Evolutionary conservation across 1,139 yeast genomes (phyloP), one percentile per base, ranked within the genome.

Genomic region (Pichiaceae sp.): DNA sequence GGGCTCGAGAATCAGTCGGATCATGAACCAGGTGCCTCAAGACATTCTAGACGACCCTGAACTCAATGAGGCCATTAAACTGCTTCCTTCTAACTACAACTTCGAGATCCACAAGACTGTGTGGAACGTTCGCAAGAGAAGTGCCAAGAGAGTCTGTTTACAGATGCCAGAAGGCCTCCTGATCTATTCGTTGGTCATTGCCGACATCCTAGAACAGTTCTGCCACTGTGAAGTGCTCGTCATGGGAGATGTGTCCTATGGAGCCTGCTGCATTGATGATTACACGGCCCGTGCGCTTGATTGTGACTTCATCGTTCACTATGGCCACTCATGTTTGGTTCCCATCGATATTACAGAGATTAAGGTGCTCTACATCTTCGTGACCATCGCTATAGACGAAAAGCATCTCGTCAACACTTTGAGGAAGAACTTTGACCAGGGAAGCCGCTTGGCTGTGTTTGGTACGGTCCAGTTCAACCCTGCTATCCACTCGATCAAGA

Each of bases 241-340:
- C 4, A 93, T 91, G 98, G 99, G 99, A 2, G 99, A 91, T 59
- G 98, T 91, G 1, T 86, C 96, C 0, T 91, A 91, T 53, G 99
- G 99, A 25, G 99, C 99, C 0, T 91, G 99, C 56, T 91, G 99
- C 60, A 87, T 91, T 37, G 99, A 91, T 56, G 99, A 91, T 56
- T 91, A 71, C 54, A 89, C 98, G 0, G 98, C 99, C 3, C 66
- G 89, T 42, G 79, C 97, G 0, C 63, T 91, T 32, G 95, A 84
- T 38, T 93, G 98, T 60, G 99, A 91, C 56, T 83, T 89, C 49
- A 78, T 91, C 40, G 87, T 91, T 11, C 99, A 93, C 60, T 91
- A 91, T 59, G 99, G 98, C 2, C 99, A 91, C 57, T 87, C 96
- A 12, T 91, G 99, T 60, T 67, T 91, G 36, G 97, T 91, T 1